phyloP scores from a whole-genome alignment of 495 filamentous ascomycete species.

The Hypoxylon lienhwacheense region DNA sequence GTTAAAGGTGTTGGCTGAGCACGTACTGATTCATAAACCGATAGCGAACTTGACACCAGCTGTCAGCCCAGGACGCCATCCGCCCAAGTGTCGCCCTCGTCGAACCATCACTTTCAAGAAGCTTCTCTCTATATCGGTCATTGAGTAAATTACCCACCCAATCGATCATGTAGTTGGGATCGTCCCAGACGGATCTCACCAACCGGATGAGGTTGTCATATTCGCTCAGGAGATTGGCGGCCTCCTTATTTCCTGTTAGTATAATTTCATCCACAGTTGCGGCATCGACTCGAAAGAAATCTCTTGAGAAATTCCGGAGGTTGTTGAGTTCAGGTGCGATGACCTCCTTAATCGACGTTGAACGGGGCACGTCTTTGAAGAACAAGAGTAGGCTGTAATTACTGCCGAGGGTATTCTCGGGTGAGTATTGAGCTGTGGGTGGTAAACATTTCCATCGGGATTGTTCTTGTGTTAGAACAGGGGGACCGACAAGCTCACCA shows the following conservation, averaged over 20 bases:
- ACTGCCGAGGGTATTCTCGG: too few relatives aligned
- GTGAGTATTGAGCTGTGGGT: too few relatives aligned
- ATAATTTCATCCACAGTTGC: neutral
- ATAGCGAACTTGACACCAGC: conserved; percentile 11
- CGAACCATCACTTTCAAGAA: neutral
- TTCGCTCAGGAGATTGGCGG: neutral
- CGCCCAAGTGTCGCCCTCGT: neutral
- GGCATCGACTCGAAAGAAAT: too few relatives aligned
- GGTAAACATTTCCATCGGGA: too few relatives aligned
- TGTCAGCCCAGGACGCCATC: neutral
- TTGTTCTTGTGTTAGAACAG: too few relatives aligned
- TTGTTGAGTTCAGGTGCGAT: too few relatives aligned
- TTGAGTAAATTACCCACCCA: neutral
- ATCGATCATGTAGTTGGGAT: neutral
- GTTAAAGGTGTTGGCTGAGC: too few relatives aligned
- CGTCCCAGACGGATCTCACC: neutral
- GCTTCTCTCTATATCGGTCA: neutral
- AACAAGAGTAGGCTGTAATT: neutral
- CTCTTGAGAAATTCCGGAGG: too few relatives aligned
- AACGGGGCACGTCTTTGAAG: too few relatives aligned
- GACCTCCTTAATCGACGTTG: too few relatives aligned
- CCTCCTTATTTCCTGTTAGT: neutral
- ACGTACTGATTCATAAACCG: conserved; percentile 11
- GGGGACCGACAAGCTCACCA: too few relatives aligned
- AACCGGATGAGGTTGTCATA: neutral